Base-by-base conservation (phyloP, 1,284 basidiomycete species). In the Binderoboletus segoi region DNA sequence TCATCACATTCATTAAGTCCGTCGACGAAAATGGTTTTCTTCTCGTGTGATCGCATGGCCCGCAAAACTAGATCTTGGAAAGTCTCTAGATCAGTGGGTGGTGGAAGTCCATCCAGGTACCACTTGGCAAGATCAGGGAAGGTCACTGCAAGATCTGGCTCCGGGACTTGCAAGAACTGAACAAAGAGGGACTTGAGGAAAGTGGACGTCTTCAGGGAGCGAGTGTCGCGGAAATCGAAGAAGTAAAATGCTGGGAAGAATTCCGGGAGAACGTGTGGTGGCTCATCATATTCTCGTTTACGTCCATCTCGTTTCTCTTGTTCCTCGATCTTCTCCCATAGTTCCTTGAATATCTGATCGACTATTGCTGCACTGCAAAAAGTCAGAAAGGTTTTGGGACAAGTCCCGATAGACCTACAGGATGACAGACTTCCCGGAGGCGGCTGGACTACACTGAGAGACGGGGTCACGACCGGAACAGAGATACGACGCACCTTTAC, bases 1-100 rank as follows among this genome's bases (percentile, higher is more conserved):
- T 70, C 64, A 21, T 70, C 58, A 46, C 69, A 68, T 52, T 68
- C 69, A 24, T 68, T 65, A 26, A 68, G 66, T 35, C 66, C 66
- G 4, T 68, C 67, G 6, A 68, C 43, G 4, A 71, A 61, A 6
- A 71, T 60, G 18, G 47, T 30, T 46, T 57, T 69, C 43, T 59
- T 68, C 42, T 57, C 41, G 13, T 71, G 67, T 7, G 28, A 57
- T 44, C 54, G 57, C 68, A 69, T 69, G 30, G 67, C 69, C 24
- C 41, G 58, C n/a, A 71, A 46, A 15, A 68, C 55, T 18, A 71
- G 63, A 37, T 59, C 56, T 42, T 62, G 56, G 32, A 64, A 51
- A 10, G 28, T 11, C 6, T 47, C 58, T 24, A 35, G 15, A 30
- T 68, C 65, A 8, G 24, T 41, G 3, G 67, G 67, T 0, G 67